Evolutionary conservation across 495 filamentous ascomycete genomes (phyloP).

Genomic region (Thermothielavioides terrestris): DNA sequence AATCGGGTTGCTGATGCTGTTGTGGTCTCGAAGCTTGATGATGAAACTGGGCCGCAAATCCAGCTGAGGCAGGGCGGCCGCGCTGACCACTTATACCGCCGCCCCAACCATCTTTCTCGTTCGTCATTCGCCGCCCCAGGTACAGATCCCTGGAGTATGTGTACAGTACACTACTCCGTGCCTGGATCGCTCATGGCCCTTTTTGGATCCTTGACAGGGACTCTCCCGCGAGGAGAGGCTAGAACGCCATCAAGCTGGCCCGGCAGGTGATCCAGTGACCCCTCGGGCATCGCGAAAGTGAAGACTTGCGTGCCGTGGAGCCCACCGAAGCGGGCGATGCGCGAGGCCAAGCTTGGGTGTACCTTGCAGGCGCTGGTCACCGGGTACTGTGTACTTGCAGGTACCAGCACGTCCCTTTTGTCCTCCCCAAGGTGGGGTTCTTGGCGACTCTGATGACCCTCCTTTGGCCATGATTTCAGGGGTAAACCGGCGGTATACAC

Average conservation of each 20-base stretch:
- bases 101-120: background rate
- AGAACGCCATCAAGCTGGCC: constrained; percentile 1
- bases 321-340: background rate
- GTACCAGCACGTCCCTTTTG: background rate
- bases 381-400: background rate
- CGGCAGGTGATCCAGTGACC: background rate
- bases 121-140: background rate
- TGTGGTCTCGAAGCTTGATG: background rate
- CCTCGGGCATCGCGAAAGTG: background rate
- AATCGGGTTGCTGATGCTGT: background rate
- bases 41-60: constrained; percentile 2
- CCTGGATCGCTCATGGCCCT: background rate
- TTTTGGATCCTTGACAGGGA: background rate
- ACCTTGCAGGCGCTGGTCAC: background rate
- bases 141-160: background rate
- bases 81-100: constrained; percentile 3
- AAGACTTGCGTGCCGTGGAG: background rate
- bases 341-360: background rate
- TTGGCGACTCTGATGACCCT: too few relatives aligned
- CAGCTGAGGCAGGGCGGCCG: background rate
- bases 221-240: background rate
- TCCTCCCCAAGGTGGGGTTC: background rate
- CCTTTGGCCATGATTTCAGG: too few relatives aligned
- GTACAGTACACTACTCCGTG: too few relatives aligned
- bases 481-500: too few relatives aligned